Percentiles rank a stretch among this genome's conserved stretches.
These are phyloP conservation scores for Ananas comosus DNA, from an alignment of 176 grass and related monocot genomes.

Conservation along the genomic window DNA sequence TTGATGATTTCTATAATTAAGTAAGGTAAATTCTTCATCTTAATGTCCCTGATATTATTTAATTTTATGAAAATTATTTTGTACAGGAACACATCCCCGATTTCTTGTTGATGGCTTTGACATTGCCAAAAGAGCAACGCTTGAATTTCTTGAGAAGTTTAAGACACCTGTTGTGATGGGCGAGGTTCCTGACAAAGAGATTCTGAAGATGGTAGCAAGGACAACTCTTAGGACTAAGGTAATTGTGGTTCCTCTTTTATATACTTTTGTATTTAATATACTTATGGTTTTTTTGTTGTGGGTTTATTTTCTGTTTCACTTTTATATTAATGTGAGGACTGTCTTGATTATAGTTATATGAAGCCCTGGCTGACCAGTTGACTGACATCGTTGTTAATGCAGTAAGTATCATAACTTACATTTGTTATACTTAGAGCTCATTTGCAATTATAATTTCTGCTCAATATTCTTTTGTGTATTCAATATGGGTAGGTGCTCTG, in stretches of 20 bases:
- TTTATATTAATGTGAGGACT: conserved; percentile 2
- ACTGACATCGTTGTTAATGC: conserved; percentile 75
- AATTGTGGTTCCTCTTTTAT: neutral
- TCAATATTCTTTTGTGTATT: neutral
- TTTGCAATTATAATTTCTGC: neutral
- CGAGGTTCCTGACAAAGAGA: conserved; percentile 75
- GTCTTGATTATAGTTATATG: conserved; percentile 45
- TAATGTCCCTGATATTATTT: conserved; percentile 5
- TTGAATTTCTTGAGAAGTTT: conserved; percentile 96
- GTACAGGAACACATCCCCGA: conserved; percentile 75
- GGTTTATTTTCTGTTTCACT: neutral
- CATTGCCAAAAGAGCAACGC: conserved; percentile 77
- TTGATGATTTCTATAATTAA: neutral
- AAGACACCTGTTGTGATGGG: conserved; percentile 74
- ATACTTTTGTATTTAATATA: too few species aligned
- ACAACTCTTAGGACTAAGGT: conserved; percentile 98
- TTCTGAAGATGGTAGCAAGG: conserved; percentile 86
- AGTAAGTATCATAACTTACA: conserved; percentile 32
- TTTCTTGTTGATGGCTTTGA: conserved; percentile 97
- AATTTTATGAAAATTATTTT: neutral
- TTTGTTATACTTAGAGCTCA: neutral
- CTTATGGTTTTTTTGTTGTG: neutral
- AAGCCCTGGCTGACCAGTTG: conserved; percentile 85
- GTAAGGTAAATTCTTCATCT: neutral
- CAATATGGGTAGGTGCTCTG: conserved; percentile 58